Base-by-base conservation (phyloP, 139 green algal species). In the Edaphochlamys debaryana region DNA sequence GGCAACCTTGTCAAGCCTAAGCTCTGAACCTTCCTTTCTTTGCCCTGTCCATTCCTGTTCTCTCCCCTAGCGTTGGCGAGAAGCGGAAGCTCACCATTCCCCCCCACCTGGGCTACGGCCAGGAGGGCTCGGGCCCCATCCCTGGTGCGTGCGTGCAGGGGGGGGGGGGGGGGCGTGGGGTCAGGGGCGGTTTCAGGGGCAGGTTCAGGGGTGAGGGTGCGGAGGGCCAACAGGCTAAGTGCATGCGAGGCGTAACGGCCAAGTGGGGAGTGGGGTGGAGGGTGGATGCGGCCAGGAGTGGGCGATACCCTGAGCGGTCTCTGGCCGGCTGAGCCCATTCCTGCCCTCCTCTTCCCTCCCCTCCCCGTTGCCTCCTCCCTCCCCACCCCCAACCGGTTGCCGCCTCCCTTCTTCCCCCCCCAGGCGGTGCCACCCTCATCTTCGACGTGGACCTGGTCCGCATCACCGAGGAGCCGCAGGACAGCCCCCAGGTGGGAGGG, bases 31-130 rank as follows among this genome's bases (percentile, higher is more conserved):
- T n/a, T n/a, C n/a, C n/a, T n/a, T n/a, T n/a, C n/a, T n/a, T n/a
- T n/a, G n/a, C n/a, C n/a, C n/a, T n/a, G n/a, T n/a, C n/a, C n/a
- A n/a, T n/a, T n/a, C n/a, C n/a, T n/a, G n/a, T n/a, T n/a, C n/a
- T n/a, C n/a, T n/a, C n/a, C n/a, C n/a, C n/a, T 73, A 90, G 89
- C 58, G 56, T 91, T 25, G 91, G 91, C 6, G 90, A 93, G 79
- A 93, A 94, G 85, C 77, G 92, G 15, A 91, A 87, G 67, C 80
- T 95, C 54, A 87, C 88, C 32, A 95, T 95, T 74, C 92, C 92
- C 7, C 79, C 92, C 15, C 67, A 91, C 11, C 80, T 95, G 45
- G 92, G 87, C 34, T 95, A 95, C 78, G 92, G 92, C 34, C 85
- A 93, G 0, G 73, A 67, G 13, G 92, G 91, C 20, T 69, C 80